Evolutionary conservation across 2,329 filamentous ascomycete genomes (phyloP), one percentile per base, ranked within the genome.

Genomic region (Aschersonia sp.): DNA sequence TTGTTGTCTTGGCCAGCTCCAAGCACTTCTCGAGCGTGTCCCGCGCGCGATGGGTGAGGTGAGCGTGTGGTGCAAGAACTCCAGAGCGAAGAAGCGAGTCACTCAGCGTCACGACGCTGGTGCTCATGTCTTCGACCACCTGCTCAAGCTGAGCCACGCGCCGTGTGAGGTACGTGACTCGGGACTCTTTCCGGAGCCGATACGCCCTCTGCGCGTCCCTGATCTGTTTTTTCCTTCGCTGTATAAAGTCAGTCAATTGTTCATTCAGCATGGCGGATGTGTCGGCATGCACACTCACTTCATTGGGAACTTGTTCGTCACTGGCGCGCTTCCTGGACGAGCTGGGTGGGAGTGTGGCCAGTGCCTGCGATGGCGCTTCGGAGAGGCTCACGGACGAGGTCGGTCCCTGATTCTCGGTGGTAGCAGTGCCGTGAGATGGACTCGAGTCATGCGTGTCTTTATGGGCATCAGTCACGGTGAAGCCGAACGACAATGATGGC

Each of bases 191-290:
- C 42, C 86, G 78, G 57, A 81, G 77, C 9, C 86, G 77, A 59
- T 92, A 91, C 1, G 85, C 85, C 53, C 85, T 72, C 60, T 91
- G 86, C 1, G 86, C 86, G 50, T 88, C 73, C 38, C 86, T 78
- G 51, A 92, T 89, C 60, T 92, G 86, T 5, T 84, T 87, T 48
- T 86, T 75, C 47, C 86, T 80, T 51, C 84, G 79, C 82, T 82
- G 28, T 43, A 6, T 12, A 30, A 20, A 31, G 30, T 31, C 29
- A 28, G 43, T 20, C 20, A 20, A 20, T 20, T 20, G 20, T 20
- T 20, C 9, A 20, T 42, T 20, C 20, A 45, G 12, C 3, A 4
- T n/a, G 9, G 40, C 20, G 20, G 40, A 41, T 9, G 28, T 3
- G 35, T 29, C 30, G 10, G 5, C 20, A 40, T 5, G 38, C 29